Evolutionary conservation across 129 eudicot genomes (phyloP).

Genomic region (Sambucus nigra): DNA sequence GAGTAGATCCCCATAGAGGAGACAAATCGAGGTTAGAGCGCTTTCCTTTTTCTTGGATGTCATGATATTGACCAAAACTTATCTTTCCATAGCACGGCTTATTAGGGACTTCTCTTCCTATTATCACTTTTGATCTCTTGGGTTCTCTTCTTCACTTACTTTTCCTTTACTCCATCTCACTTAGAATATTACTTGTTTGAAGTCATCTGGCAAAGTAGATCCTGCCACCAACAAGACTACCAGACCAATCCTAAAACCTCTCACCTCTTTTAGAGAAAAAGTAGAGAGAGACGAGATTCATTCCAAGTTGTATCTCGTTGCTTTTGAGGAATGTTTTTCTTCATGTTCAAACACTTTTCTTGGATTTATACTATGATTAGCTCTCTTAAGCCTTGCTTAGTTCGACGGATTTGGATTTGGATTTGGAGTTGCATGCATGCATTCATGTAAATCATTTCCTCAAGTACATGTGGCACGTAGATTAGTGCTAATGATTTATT

Average conservation of each 20-base stretch:
- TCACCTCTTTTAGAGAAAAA: conserved; percentile 8
- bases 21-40: conserved; percentile 41
- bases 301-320: conserved; percentile 29
- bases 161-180: conserved; percentile 29
- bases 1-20: conserved; percentile 34
- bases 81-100: conserved; percentile 4
- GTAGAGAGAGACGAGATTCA: conserved; percentile 12
- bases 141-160: conserved; percentile 13
- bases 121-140: not conserved
- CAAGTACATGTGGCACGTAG: too few relatives aligned
- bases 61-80: conserved; percentile 14
- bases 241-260: conserved; percentile 20
- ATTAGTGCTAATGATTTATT: too few relatives aligned
- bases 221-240: conserved; percentile 21
- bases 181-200: too few relatives aligned
- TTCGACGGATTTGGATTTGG: too few relatives aligned
- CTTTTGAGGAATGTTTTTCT: conserved; percentile 34
- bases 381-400: too few relatives aligned
- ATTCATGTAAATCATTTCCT: too few relatives aligned
- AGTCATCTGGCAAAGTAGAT: conserved; percentile 27
- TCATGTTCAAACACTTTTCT: too few relatives aligned
- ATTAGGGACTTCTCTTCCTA: conserved; percentile 9
- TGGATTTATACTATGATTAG: too few relatives aligned
- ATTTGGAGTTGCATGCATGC: too few relatives aligned
- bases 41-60: conserved; percentile 19